Evolutionary conservation across 805 yeast species (phyloP), one percentile per base, ranked within the genome.

Genomic region (Zygosaccharomyces gambellarensis): DNA sequence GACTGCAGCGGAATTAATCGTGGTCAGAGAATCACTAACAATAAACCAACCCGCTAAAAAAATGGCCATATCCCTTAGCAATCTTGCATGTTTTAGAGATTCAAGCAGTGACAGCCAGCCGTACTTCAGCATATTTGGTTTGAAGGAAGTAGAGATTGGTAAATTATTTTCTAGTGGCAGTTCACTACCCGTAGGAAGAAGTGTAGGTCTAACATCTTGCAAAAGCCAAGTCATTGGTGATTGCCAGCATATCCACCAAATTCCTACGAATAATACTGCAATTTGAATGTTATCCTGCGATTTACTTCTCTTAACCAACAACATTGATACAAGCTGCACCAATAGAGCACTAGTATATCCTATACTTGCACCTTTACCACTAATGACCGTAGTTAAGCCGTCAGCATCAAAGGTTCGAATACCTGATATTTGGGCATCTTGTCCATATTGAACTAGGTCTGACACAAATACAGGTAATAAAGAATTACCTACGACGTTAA

Each of bases 181-280:
- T 30, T 10, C 10, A 22, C 14, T 21, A 14, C 23, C 14, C 9
- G 38, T 3, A 49, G 38, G 44, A 8, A 32, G n/a, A 7, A 42
- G 39, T 2, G 43, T 36, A 3, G 49, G 48, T 10, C 34, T 30
- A 8, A 58, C 36, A 44, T 68, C 70, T 11, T 58, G 50, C 48
- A 87, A 64, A 38, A 78, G 65, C 51, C 73, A 57, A 1, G 69
- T 61, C 31, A 85, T 73, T 2, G 92, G 92, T 3, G 81, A 45
- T 58, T 84, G 89, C 71, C 85, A 85, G 2, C 78, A 49, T 5
- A 83, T 62, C 95, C 95, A 87, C 92, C 94, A 86, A 1, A 78
- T 23, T 1, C 94, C 94, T 14, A 86, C 86, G 28, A 80, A 63
- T 9, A 77, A 70, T 14, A 85, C 75, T 0, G 86, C 88, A 23